A percentile compares a stretch with the other conserved stretches of the same genome.
Evolutionary conservation across 495 filamentous ascomycete species (phyloP).

Genomic region (Hypoxylon subgilvum): DNA sequence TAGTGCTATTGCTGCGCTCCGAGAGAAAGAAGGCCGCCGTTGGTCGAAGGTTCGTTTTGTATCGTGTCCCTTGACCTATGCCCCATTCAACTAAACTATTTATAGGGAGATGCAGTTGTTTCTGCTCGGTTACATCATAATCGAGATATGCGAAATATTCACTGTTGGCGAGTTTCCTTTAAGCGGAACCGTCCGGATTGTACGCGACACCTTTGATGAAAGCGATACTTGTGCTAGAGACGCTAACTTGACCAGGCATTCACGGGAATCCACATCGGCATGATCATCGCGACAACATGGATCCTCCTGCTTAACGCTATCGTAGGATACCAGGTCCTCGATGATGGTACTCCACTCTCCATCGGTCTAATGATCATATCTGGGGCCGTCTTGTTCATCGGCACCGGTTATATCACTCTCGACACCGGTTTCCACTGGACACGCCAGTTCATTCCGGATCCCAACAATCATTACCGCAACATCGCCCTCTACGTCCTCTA

Average conservation of each 20-base stretch:
- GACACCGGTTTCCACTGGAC: conserved; percentile 93
- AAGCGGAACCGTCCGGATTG: conserved; percentile 66
- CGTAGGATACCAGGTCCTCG: conserved; percentile 90
- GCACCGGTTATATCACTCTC: conserved; percentile 92
- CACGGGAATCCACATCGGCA: conserved; percentile 87
- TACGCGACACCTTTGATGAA: conserved; percentile 47
- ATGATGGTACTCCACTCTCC: conserved; percentile 89
- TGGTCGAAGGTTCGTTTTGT: conserved; percentile 74
- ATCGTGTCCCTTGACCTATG: background rate
- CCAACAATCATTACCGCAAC: conserved; percentile 65
- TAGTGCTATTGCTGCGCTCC: conserved; percentile 75
- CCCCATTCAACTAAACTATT: conserved; percentile 32
- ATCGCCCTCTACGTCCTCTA: conserved; percentile 94
- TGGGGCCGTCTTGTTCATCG: conserved; percentile 75
- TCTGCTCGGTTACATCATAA: conserved; percentile 82
- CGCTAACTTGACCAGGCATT: conserved; percentile 68
- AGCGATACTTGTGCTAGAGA: background rate
- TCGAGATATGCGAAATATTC: conserved; percentile 96
- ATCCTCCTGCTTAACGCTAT: conserved; percentile 89
- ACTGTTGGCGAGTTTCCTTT: conserved; percentile 88
- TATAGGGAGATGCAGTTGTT: conserved; percentile 95
- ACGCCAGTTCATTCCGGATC: conserved; percentile 68
- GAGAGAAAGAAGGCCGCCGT: conserved; percentile 94
- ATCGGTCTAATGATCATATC: conserved; percentile 76
- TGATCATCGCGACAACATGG: conserved; percentile 88